Evolutionary conservation across 1,284 basidiomycete species (phyloP).

Genomic region (Fomitopsis pinicola): DNA sequence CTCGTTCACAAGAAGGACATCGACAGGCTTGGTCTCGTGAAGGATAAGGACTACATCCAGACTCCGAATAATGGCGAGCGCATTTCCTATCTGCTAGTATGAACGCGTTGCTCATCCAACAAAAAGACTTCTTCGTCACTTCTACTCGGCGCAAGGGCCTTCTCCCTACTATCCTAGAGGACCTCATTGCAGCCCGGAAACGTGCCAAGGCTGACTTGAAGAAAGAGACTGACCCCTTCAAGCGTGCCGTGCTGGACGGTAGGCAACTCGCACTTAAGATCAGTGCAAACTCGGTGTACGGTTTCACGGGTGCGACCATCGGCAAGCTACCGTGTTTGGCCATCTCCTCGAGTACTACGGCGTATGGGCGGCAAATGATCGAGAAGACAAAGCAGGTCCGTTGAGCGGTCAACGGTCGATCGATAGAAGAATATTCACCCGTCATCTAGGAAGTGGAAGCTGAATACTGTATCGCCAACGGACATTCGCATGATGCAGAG

Average conservation of each 20-base stretch:
- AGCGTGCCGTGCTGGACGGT: constrained; percentile 90
- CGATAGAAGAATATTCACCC: not conserved
- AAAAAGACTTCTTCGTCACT: constrained; percentile 80
- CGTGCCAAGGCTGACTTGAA: constrained; percentile 91
- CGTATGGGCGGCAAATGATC: constrained; percentile 97
- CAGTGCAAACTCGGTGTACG: constrained; percentile 96
- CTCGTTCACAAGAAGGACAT: constrained; percentile 77
- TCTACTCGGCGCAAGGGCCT: constrained; percentile 76
- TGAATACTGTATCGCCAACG: constrained; percentile 83
- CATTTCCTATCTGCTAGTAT: not conserved
- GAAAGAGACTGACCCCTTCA: constrained; percentile 93
- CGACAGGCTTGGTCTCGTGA: constrained; percentile 71
- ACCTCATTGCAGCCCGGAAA: constrained; percentile 88
- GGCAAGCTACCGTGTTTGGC: constrained; percentile 92
- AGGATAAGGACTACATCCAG: constrained; percentile 84
- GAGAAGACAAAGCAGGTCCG: constrained; percentile 84
- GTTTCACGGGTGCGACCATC: constrained; percentile 93
- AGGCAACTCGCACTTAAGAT: constrained; percentile 95
- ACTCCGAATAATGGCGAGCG: constrained; percentile 88
- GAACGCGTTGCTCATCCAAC: not conserved
- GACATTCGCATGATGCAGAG: constrained; percentile 80
- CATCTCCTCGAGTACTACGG: constrained; percentile 90
- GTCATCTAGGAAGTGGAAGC: constrained; percentile 75
- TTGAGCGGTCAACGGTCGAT: constrained; percentile 11
- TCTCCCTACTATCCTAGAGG: constrained; percentile 88